Base-by-base conservation (phyloP, 805 yeast species). In the Grigorovia yakushimaensis region DNA sequence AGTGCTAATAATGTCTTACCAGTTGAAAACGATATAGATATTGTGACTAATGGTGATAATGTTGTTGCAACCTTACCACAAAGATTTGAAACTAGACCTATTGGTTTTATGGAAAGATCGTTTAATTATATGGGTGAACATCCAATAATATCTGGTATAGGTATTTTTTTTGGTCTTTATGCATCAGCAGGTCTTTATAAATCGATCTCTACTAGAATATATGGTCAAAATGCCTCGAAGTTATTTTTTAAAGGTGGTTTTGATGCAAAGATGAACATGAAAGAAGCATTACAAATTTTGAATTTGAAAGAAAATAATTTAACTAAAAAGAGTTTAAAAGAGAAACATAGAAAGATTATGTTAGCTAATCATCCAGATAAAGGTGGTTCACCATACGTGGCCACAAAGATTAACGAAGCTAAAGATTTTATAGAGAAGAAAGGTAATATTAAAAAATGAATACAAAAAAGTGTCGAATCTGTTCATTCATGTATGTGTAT, bases 331-430 rank as follows among this genome's bases (percentile, higher is more conserved):
- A 81, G 74, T 57, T 72, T 88, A 58, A 89, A 87, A 64, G 95
- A 87, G 53, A 81, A 79, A 47, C 96, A 88, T 65, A 79, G 96
- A 68, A 76, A 75, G 59, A 81, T 88, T 61, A 88, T 88, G 96
- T 69, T 88, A 70, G 80, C 88, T 41, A 88, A 88, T 66, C 97
- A 88, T 61, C 97, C 97, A 17, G 97, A 88, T 69, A 84, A 84
- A 64, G 97, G 97, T 42, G 97, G 97, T 5, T 84, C 94, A 6
- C 85, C 94, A 42, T 87, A 78, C 60, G 65, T 88, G 65, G 96
- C 96, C 43, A 84, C 94, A 43, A 88, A 88, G 72, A 86, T 88
- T 54, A 88, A 88, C 64, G 95, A 88, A 69, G 96, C 97, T 37
- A 83, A 84, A 61, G 88, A 82, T 46, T 64, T 61, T 41, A 48